Percentiles rank a stretch among this genome's conserved stretches.
phyloP scores from a whole-genome alignment of 2,329 filamentous ascomycete species.

The Aspergillus felis region DNA sequence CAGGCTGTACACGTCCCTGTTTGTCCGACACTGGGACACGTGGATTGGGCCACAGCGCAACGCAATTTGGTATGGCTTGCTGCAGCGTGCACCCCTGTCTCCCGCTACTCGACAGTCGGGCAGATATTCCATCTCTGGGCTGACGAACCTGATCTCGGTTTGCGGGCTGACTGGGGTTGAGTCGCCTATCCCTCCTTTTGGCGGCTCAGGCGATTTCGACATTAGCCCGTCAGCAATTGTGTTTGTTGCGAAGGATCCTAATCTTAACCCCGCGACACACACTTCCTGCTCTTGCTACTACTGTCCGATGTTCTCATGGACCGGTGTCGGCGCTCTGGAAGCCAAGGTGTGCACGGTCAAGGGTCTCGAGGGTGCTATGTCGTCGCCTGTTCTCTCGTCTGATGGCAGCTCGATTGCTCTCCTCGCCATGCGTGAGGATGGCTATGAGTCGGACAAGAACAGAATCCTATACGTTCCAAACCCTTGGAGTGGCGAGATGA shows the following conservation, averaged over 20 bases:
- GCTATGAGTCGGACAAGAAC: constrained; percentile 47
- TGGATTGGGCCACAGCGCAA: constrained; percentile 49
- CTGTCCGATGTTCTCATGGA: constrained; percentile 41
- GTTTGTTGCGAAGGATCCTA: constrained; percentile 46
- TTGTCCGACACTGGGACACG: constrained; percentile 52
- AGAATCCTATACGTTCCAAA: constrained; percentile 41
- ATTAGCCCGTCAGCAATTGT: constrained; percentile 43
- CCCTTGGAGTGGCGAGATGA: constrained; percentile 37
- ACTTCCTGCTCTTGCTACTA: constrained; percentile 46
- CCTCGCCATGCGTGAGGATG: constrained; percentile 42
- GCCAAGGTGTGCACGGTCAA: constrained; percentile 31
- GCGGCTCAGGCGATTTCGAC: constrained; percentile 45
- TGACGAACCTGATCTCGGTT: constrained; percentile 43
- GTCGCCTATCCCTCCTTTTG: constrained; percentile 47
- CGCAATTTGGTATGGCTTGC: constrained; percentile 47
- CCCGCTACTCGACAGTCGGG: constrained; percentile 36
- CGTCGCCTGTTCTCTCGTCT: constrained; percentile 43
- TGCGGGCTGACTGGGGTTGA: constrained; percentile 40
- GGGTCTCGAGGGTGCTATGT: constrained; percentile 40
- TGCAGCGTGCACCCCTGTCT: constrained; percentile 38
- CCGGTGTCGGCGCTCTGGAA: constrained; percentile 29
- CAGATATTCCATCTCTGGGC: constrained; percentile 37
- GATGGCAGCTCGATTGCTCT: constrained; percentile 43
- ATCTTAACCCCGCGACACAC: constrained; percentile 43
- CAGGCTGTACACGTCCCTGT: constrained; percentile 48